Evolutionary conservation across 768 basidiomycete species (phyloP).

Genomic region (Tulasnella sp.): DNA sequence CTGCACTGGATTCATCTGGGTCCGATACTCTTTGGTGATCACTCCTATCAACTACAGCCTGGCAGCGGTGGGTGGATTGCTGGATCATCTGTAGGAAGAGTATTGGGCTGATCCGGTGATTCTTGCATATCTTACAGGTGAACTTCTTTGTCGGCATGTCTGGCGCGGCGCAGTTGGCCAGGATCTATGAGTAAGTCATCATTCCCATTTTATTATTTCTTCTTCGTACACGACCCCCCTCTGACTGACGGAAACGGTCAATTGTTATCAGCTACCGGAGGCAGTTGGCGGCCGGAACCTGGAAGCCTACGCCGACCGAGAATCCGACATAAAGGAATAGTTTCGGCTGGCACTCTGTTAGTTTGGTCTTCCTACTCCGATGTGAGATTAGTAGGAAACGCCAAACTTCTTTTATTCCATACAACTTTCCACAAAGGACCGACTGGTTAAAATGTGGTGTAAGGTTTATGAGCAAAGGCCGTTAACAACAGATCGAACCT

Average conservation of each 20-base stretch:
- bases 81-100: conserved; percentile 1
- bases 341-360: conserved; percentile 76
- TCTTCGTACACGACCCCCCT: too few species aligned
- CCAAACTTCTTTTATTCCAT: too few species aligned
- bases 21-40: conserved; percentile 92
- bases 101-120: not conserved
- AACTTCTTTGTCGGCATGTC: conserved; percentile 65
- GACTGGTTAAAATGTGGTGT: too few species aligned
- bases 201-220: conserved; percentile 26
- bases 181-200: conserved; percentile 47
- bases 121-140: conserved; percentile 34
- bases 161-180: conserved; percentile 54
- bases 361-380: conserved; percentile 97
- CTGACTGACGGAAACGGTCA: not conserved
- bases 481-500: too few species aligned
- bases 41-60: conserved; percentile 89
- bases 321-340: not conserved
- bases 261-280: conserved; percentile 18
- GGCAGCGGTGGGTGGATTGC: conserved; percentile 57
- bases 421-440: too few species aligned
- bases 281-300: conserved; percentile 16
- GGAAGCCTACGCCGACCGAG: not conserved
- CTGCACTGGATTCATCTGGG: conserved; percentile 96
- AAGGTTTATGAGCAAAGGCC: too few species aligned
- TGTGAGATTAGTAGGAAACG: too few species aligned